Percentiles rank a stretch among this genome's conserved stretches.
These are phyloP conservation scores for Wilcoxina mikolae DNA, from an alignment of 495 filamentous ascomycete species.

Conservation along the genomic window DNA sequence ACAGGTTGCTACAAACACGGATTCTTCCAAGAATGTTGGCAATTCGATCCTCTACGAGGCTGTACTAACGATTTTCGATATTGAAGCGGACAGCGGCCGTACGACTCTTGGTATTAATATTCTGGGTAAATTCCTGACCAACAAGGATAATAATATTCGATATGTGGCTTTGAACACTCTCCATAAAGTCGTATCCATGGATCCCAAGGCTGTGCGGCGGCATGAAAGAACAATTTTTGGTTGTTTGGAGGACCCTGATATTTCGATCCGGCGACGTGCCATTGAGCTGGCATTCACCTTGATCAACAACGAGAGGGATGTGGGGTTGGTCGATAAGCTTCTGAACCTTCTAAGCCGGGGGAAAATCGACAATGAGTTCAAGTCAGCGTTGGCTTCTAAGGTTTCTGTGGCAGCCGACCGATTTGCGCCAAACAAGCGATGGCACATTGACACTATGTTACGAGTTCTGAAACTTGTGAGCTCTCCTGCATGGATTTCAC, in stretches of 20 bases:
- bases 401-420: slow-evolving; percentile 94
- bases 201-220: slow-evolving; percentile 92
- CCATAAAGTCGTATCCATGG: slow-evolving; percentile 94
- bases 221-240: slow-evolving; percentile 96
- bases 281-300: slow-evolving; percentile 94
- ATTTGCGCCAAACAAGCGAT: slow-evolving; percentile 89
- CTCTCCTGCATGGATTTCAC: no score
- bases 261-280: slow-evolving; percentile 86
- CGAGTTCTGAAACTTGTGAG: slow-evolving; percentile 64
- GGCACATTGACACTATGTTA: slow-evolving; percentile 96
- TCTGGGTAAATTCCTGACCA: slow-evolving; percentile 89
- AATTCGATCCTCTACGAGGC: slow-evolving; percentile 97
- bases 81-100: slow-evolving; percentile 89
- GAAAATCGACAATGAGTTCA: slow-evolving; percentile 97
- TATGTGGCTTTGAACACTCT: slow-evolving; percentile 95
- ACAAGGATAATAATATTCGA: slow-evolving; percentile 97
- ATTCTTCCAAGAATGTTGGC: slow-evolving; percentile 95
- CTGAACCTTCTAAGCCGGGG: slow-evolving; percentile 68
- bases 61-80: slow-evolving; percentile 91
- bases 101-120: slow-evolving; percentile 95
- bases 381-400: slow-evolving; percentile 89
- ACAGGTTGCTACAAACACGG: slow-evolving; percentile 95
- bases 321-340: slow-evolving; percentile 79
- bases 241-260: slow-evolving; percentile 94
- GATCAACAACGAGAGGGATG: slow-evolving; percentile 91